These are phyloP conservation scores for Aspergillus ochraceus DNA, from an alignment of 2,329 filamentous ascomycete genomes.

Conservation along the genomic window DNA sequence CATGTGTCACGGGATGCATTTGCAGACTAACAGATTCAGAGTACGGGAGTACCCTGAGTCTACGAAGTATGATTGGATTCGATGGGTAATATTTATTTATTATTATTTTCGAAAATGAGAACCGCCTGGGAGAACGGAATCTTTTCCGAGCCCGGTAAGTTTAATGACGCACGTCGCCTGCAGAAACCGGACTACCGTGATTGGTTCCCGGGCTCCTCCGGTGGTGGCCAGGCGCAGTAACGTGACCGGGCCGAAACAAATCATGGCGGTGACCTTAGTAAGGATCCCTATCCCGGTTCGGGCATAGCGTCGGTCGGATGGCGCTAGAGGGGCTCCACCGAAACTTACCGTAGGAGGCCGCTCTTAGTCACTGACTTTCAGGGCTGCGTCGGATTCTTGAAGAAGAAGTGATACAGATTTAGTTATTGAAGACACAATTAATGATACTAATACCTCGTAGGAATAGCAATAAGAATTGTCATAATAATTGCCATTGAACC, in stretches of 20 bases:
- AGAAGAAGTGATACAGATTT: background rate
- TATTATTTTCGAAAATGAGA: too few relatives aligned
- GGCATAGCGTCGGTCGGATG: background rate
- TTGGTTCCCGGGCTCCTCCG: slow-evolving; percentile 9
- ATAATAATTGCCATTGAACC: too few relatives aligned
- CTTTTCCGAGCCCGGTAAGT: background rate
- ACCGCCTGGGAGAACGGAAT: background rate
- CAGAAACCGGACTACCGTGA: background rate
- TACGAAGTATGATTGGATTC: too few relatives aligned
- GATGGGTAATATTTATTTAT: too few relatives aligned
- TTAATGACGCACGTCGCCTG: background rate
- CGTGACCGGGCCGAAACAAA: slow-evolving; percentile 28
- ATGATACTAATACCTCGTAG: too few relatives aligned
- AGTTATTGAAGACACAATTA: too few relatives aligned
- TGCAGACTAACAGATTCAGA: too few relatives aligned
- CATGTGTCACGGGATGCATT: too few relatives aligned
- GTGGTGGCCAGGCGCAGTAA: slow-evolving; percentile 18
- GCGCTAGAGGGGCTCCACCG: background rate
- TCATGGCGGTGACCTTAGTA: background rate
- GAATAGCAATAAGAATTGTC: too few relatives aligned
- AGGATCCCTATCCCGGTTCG: background rate
- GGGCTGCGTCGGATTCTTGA: background rate
- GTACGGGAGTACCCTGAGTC: too few relatives aligned
- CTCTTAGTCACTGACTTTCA: background rate
- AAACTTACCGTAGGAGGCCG: background rate